phyloP scores from a whole-genome alignment of 23 red algal species.

The Gracilaria domingensis region DNA sequence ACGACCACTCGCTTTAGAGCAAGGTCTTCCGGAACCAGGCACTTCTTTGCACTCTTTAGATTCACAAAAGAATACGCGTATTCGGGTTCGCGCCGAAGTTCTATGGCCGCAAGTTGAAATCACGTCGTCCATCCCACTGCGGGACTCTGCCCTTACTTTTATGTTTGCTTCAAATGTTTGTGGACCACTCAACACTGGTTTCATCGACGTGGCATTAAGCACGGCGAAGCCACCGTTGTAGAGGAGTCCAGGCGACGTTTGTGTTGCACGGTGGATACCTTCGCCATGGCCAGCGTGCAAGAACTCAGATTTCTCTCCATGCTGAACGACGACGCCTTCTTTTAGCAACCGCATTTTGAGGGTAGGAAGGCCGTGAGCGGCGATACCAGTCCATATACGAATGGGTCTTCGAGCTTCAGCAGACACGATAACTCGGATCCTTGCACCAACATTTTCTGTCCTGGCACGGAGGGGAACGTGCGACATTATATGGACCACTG shows the following conservation, averaged over 20 bases:
- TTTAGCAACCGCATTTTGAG: conserved; percentile 4
- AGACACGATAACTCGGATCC: not conserved
- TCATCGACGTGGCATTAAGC: conserved; percentile 11
- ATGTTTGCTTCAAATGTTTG: conserved; percentile 22
- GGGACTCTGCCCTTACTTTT: not conserved
- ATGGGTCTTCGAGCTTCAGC: not conserved
- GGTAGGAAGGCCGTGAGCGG: not conserved
- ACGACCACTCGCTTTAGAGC: conserved; percentile 1
- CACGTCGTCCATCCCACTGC: not conserved
- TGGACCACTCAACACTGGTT: not conserved
- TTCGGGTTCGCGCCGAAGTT: not conserved
- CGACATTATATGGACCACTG: not conserved
- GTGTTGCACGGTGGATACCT: not conserved
- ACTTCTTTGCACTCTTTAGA: not conserved
- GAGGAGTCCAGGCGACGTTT: not conserved
- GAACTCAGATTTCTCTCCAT: not conserved
- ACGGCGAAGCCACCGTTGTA: not conserved
- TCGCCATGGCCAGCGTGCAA: not conserved
- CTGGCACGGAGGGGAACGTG: not conserved
- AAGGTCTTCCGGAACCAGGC: not conserved
- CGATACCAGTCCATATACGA: conserved; percentile 9
- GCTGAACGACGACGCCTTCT: not conserved
- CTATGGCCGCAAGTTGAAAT: conserved; percentile 15
- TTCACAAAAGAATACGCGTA: not conserved
- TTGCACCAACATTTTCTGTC: not conserved